A percentile compares a stretch with the other conserved stretches of the same genome.
These are phyloP conservation scores for Neurospora sp. DNA, from an alignment of 495 filamentous ascomycete species.

Conservation along the genomic window DNA sequence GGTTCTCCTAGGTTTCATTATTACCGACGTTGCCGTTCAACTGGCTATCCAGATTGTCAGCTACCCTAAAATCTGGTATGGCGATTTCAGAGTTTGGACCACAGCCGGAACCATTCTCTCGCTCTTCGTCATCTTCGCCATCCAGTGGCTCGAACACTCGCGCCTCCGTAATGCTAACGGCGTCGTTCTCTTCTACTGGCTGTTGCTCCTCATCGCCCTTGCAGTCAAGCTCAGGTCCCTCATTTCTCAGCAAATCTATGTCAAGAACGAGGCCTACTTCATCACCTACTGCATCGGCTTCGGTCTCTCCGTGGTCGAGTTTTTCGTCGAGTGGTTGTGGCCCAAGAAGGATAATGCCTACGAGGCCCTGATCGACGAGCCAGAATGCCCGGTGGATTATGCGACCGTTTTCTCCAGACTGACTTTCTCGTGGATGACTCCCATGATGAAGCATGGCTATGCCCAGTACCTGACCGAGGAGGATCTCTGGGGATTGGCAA, in stretches of 20 bases:
- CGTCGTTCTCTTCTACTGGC: conserved; percentile 93
- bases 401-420: conserved; percentile 89
- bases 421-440: conserved; percentile 98
- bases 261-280: conserved; percentile 62
- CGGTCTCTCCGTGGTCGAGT: conserved; percentile 63
- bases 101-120: conserved; percentile 69
- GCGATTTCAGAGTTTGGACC: conserved; percentile 88
- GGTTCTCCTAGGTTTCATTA: conserved; percentile 60
- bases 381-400: conserved; percentile 91
- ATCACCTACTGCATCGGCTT: conserved; percentile 64
- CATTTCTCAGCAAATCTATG: conserved; percentile 62
- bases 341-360: conserved; percentile 82
- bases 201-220: conserved; percentile 72
- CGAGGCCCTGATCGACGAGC: conserved; percentile 67
- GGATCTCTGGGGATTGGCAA: conserved; percentile 88
- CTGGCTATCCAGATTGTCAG: conserved; percentile 66
- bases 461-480: conserved; percentile 87
- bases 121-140: conserved; percentile 64
- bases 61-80: conserved; percentile 57
- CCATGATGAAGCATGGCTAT: conserved; percentile 94
- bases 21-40: conserved; percentile 58
- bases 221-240: conserved; percentile 83
- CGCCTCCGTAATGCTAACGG: conserved; percentile 84
- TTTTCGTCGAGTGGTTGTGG: conserved; percentile 79
- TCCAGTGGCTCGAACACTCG: conserved; percentile 90